Evolutionary conservation across 805 yeast species (phyloP), one percentile per base, ranked within the genome.

Genomic region (Wickerhamiella slavikovae): DNA sequence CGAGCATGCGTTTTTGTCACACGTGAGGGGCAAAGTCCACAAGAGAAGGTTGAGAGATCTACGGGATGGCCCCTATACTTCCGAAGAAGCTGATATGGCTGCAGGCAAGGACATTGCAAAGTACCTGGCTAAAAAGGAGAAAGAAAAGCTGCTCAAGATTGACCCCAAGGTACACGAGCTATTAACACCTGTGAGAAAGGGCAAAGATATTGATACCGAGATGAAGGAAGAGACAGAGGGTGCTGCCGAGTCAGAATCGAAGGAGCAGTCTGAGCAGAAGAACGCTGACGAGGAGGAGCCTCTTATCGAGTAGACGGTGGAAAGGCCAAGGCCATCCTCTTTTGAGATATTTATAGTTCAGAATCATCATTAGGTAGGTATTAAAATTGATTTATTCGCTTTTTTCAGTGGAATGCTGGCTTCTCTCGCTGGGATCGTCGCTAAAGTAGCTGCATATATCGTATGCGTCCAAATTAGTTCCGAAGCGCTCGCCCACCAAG

Each of bases 41-140:
- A 83, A 76, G 51, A 67, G 96, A 52, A 62, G 93, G 47, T 74
- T 77, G 16, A 77, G 71, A 49, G 75, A 68, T 24, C 58, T 89
- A 42, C 67, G 64, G 33, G 68, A 61, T 28, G 74, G 72, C 30
- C 95, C 95, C 6, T 85, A 85, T 48, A 71, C 94, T 4, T 73
- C 68, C 32, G 67, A 75, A 36, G 96, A 85, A 46, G 73, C 92
- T 23, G 82, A 80, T 44, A 93, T 94, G 19, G 95, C 93, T 2
- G 66, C 75, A 0, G 96, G 96, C 3, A 57, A 64, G 12, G 73
- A 79, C 47, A 57, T 85, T 43, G 61, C 62, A 29, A 72, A 66
- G 48, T 83, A 69, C 48, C 47, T 73, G 43, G 68, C 71, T 43
- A 67, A 68, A 35, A 57, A 54, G 43, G 47, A 58, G 19, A 54